These are phyloP conservation scores for Meredithiella fracta DNA, from an alignment of 2,329 filamentous ascomycete species.

Conservation along the genomic window DNA sequence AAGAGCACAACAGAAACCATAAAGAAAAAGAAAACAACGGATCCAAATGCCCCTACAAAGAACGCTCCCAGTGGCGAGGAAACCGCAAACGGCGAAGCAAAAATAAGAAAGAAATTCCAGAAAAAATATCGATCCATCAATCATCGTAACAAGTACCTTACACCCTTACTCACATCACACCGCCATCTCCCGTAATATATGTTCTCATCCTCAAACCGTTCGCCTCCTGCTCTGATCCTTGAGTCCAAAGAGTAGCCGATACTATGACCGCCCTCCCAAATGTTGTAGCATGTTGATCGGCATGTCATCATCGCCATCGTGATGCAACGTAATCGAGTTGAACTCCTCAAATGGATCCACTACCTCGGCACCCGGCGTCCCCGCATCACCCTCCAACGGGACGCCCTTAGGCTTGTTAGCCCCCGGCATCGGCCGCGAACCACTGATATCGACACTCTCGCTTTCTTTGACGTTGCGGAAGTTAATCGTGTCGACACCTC, in stretches of 20 bases:
- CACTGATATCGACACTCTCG: constrained; percentile 74
- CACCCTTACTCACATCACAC: background rate
- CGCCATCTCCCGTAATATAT: background rate
- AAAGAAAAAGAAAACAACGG: background rate
- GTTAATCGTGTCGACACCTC: constrained; percentile 85
- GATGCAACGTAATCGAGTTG: constrained; percentile 92
- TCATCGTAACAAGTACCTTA: background rate
- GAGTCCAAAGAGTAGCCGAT: background rate
- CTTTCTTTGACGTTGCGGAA: constrained; percentile 98
- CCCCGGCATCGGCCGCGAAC: constrained; percentile 30
- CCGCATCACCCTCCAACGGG: constrained; percentile 31
- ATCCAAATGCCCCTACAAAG: too few relatives aligned
- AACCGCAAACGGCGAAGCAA: background rate
- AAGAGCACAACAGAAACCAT: background rate
- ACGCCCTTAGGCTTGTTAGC: constrained; percentile 10
- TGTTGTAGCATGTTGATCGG: constrained; percentile 19
- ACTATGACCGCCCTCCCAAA: constrained; percentile 16
- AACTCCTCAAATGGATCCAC: constrained; percentile 95
- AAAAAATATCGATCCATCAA: background rate
- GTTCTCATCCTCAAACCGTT: background rate
- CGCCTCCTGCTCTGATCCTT: background rate
- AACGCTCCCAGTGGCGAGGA: too few relatives aligned
- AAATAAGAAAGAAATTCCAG: background rate
- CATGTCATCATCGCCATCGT: constrained; percentile 67
- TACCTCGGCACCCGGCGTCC: constrained; percentile 69